phyloP scores from a whole-genome alignment of 1,139 yeast species.

The Debaryomyces singareniensis region DNA sequence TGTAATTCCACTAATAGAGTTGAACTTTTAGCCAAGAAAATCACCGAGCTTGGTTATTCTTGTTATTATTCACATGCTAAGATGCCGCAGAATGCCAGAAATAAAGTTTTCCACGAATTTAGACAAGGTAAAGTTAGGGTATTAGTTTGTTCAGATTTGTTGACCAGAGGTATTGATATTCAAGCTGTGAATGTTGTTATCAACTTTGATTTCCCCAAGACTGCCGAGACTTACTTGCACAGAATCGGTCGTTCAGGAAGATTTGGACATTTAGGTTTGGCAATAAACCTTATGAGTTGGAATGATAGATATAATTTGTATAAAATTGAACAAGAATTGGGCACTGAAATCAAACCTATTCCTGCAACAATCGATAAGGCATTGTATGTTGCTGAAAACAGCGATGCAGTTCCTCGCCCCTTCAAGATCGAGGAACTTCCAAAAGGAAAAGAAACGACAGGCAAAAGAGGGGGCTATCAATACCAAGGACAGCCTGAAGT shows the following conservation, averaged over 20 bases:
- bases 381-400: conserved; percentile 81
- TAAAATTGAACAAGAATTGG: conserved; percentile 94
- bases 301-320: conserved; percentile 89
- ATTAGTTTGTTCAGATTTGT: conserved; percentile 90
- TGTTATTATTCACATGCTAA: conserved; percentile 96
- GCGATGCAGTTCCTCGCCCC: conserved; percentile 76
- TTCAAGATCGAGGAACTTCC: conserved; percentile 70
- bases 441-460: conserved; percentile 38
- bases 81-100: conserved; percentile 97
- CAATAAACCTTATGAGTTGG: conserved; percentile 95
- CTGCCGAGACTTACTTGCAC: conserved; percentile 94
- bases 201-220: conserved; percentile 97
- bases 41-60: conserved; percentile 93
- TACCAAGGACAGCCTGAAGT: conserved; percentile 47
- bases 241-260: conserved; percentile 99
- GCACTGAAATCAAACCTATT: conserved; percentile 95
- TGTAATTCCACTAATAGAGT: conserved; percentile 97
- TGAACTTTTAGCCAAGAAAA: conserved; percentile 89
- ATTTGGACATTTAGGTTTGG: conserved; percentile 97
- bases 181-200: conserved; percentile 98
- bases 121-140: conserved; percentile 98
- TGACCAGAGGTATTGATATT: conserved; percentile 98
- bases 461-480: conserved; percentile 33
- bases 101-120: conserved; percentile 96
- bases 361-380: conserved; percentile 86